Conservation (phyloP, 2,329 filamentous ascomycete genomes). For the Fusarium sp. region DNA sequence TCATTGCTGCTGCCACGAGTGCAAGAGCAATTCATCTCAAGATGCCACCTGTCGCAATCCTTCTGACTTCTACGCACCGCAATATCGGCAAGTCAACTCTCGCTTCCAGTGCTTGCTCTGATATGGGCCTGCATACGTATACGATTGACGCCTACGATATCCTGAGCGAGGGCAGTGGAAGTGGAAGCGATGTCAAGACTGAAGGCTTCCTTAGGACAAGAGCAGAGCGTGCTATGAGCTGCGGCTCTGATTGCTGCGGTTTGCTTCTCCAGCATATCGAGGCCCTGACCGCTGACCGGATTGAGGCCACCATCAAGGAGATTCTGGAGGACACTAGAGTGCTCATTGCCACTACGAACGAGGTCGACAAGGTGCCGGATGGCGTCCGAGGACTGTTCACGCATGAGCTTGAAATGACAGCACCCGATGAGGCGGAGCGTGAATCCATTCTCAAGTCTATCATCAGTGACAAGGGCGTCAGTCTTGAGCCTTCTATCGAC, state of each 20-base stretch:
- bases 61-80: slow-evolving; percentile 91
- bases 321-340: slow-evolving; percentile 84
- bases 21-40: slow-evolving; percentile 86
- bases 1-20: slow-evolving; percentile 90
- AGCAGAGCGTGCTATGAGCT: slow-evolving; percentile 88
- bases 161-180: slow-evolving; percentile 84
- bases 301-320: slow-evolving; percentile 86
- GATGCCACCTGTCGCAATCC: slow-evolving; percentile 87
- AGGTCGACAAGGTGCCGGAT: slow-evolving; percentile 94
- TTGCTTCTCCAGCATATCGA: slow-evolving; percentile 92
- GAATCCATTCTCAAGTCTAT: slow-evolving; percentile 87
- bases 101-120: slow-evolving; percentile 81
- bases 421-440: slow-evolving; percentile 91
- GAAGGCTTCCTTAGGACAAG: slow-evolving; percentile 90
- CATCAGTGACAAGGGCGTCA: slow-evolving; percentile 79
- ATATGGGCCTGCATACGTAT: slow-evolving; percentile 92
- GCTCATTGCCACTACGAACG: slow-evolving; percentile 92
- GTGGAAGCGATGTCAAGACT: slow-evolving; percentile 92
- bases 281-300: slow-evolving; percentile 89
- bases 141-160: slow-evolving; percentile 93
- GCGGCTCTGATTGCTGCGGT: slow-evolving; percentile 84
- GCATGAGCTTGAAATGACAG: slow-evolving; percentile 93
- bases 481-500: slow-evolving; percentile 86
- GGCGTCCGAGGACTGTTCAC: slow-evolving; percentile 92
- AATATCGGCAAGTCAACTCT: slow-evolving; percentile 92